Conservation (phyloP, 805 yeast genomes). For the Priceomyces carsonii region DNA sequence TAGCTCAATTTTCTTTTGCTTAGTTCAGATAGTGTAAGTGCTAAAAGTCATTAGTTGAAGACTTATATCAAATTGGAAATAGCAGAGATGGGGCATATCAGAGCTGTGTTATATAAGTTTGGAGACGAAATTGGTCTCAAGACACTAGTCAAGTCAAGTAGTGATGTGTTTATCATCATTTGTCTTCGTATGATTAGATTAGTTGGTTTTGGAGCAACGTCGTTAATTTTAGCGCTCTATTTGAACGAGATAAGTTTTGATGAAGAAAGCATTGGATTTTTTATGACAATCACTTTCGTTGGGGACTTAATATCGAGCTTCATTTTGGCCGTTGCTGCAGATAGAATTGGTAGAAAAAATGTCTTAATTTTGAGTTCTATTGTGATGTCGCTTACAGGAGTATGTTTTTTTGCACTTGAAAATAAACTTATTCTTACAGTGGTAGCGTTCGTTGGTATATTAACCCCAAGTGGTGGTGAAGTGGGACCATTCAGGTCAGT, state of each 20-base stretch:
- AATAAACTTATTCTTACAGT: constrained; percentile 34
- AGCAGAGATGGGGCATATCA: too few species aligned
- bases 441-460: constrained; percentile 49
- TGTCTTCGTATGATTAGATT: constrained; percentile 34
- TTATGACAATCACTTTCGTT: constrained; percentile 48
- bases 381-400: constrained; percentile 45
- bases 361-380: constrained; percentile 40
- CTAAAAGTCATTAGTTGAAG: too few species aligned
- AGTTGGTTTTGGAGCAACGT: constrained; percentile 38
- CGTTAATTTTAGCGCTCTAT: constrained; percentile 44
- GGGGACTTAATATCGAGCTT: constrained; percentile 57
- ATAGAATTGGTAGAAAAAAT: constrained; percentile 46
- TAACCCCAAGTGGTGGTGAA: constrained; percentile 60
- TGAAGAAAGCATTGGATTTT: constrained; percentile 47
- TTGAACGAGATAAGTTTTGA: constrained; percentile 41
- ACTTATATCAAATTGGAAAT: too few species aligned
- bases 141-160: constrained; percentile 27
- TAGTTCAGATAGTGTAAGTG: too few species aligned
- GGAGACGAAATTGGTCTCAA: constrained; percentile 35
- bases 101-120: constrained; percentile 6
- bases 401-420: constrained; percentile 33
- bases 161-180: constrained; percentile 34
- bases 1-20: too few species aligned
- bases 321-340: constrained; percentile 46
- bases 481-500: constrained; percentile 59